Percentiles rank a stretch among this genome's conserved stretches.
phyloP scores from a whole-genome alignment of 2,329 filamentous ascomycete genomes.

The Hortaea werneckii region DNA sequence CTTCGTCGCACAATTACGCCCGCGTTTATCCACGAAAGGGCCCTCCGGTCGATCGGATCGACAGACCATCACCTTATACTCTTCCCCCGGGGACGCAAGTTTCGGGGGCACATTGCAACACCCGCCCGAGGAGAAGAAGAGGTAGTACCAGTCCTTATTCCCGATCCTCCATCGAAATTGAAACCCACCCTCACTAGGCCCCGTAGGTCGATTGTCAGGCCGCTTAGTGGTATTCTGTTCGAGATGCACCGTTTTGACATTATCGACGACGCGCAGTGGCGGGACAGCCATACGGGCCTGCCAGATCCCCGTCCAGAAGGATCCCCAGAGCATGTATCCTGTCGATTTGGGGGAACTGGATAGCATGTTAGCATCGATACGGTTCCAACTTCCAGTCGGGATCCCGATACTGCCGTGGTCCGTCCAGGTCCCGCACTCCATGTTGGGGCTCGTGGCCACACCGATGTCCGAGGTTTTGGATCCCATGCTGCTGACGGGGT shows the following conservation, averaged over 20 bases:
- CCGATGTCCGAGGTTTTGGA: slow-evolving; percentile 38
- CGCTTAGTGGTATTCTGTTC: not conserved
- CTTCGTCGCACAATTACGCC: slow-evolving; percentile 12
- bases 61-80: slow-evolving; percentile 59
- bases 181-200: not conserved
- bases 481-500: slow-evolving; percentile 36
- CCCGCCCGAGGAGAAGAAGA: slow-evolving; percentile 49
- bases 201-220: not conserved
- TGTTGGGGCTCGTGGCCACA: slow-evolving; percentile 38
- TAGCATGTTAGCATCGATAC: slow-evolving; percentile 45
- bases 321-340: not conserved
- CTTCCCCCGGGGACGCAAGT: slow-evolving; percentile 45
- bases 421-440: slow-evolving; percentile 49
- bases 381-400: slow-evolving; percentile 32
- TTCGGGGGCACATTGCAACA: slow-evolving; percentile 50
- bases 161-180: not conserved
- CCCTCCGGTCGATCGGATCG: slow-evolving; percentile 43
- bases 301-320: not conserved
- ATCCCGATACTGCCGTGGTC: slow-evolving; percentile 53
- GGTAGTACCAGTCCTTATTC: not conserved
- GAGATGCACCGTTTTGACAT: not conserved
- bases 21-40: slow-evolving; percentile 34
- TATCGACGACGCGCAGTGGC: not conserved
- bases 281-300: not conserved
- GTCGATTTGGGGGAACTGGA: not conserved